Evolutionary conservation across 495 filamentous ascomycete species (phyloP).

Genomic region (Trichoderma asperelloides): DNA sequence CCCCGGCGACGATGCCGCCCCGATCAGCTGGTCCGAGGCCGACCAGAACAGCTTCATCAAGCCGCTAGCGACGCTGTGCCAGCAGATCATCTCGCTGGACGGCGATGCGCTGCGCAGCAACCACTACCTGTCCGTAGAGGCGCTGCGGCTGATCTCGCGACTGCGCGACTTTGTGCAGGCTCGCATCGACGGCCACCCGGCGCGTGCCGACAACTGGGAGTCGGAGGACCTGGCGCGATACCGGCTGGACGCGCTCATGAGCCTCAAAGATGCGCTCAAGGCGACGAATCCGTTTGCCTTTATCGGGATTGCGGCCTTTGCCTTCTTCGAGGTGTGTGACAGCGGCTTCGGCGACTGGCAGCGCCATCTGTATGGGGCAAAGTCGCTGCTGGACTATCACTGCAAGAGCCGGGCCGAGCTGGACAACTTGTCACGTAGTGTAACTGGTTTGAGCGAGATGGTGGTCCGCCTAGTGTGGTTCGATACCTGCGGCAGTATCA

Average conservation of each 20-base stretch:
- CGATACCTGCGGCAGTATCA: constrained; percentile 23
- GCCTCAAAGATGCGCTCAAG: constrained; percentile 24
- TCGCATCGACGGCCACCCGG: not conserved
- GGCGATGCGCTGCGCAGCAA: constrained; percentile 18
- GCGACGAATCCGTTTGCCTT: constrained; percentile 26
- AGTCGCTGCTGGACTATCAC: constrained; percentile 27
- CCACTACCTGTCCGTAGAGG: constrained; percentile 12
- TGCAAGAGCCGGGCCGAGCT: constrained; percentile 22
- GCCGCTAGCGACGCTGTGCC: constrained; percentile 23
- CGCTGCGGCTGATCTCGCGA: not conserved
- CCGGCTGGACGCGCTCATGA: constrained; percentile 23
- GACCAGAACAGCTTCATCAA: constrained; percentile 30
- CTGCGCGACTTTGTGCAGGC: not conserved
- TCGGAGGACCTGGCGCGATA: constrained; percentile 20
- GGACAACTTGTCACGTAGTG: constrained; percentile 16
- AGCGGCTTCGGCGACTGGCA: constrained; percentile 28
- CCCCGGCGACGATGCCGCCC: not conserved
- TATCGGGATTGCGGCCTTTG: constrained; percentile 28
- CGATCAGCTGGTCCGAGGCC: constrained; percentile 13
- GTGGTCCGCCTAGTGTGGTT: constrained; percentile 29
- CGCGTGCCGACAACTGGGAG: constrained; percentile 10
- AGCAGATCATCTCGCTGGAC: constrained; percentile 22
- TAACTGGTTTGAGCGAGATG: constrained; percentile 22
- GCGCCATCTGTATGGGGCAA: constrained; percentile 26
- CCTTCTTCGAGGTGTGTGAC: constrained; percentile 28